Evolutionary conservation across 805 yeast genomes (phyloP).

Genomic region (Teunomyces stri): DNA sequence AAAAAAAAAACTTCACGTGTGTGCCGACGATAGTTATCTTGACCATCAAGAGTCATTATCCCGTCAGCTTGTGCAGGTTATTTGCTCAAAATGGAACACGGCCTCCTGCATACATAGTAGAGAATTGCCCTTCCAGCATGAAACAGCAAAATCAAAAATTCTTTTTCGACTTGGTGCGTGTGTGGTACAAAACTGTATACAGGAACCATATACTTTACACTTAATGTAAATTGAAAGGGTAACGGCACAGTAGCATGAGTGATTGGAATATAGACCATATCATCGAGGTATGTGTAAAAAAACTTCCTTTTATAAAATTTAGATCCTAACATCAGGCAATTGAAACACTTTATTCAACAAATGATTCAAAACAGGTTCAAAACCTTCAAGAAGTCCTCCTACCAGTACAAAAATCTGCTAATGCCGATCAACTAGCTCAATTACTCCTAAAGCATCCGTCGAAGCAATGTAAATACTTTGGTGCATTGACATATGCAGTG

Average conservation of each 20-base stretch:
- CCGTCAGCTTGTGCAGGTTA: neutral
- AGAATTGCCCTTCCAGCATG: too few species aligned
- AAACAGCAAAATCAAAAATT: too few species aligned
- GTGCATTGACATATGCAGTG: conserved; percentile 77
- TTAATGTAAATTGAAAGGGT: neutral
- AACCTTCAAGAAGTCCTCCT: conserved; percentile 57
- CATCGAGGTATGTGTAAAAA: conserved; percentile 5
- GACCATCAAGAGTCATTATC: neutral
- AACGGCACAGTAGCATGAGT: neutral
- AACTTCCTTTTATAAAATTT: neutral
- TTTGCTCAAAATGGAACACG: neutral
- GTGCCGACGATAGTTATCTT: conserved; percentile 4
- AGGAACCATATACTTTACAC: too few species aligned
- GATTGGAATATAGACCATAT: conserved; percentile 7
- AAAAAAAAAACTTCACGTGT: neutral
- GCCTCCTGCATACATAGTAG: neutral
- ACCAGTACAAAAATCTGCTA: conserved; percentile 50
- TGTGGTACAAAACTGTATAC: too few species aligned
- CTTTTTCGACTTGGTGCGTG: too few species aligned
- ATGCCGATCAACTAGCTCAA: conserved; percentile 60
- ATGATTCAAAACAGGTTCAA: conserved; percentile 36
- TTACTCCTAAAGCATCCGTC: conserved; percentile 43
- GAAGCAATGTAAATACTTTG: conserved; percentile 64
- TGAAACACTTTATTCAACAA: conserved; percentile 44
- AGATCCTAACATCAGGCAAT: conserved; percentile 23